phyloP scores from a whole-genome alignment of 352 stramenopile genomes.

The Elongisporangium prolatum region DNA sequence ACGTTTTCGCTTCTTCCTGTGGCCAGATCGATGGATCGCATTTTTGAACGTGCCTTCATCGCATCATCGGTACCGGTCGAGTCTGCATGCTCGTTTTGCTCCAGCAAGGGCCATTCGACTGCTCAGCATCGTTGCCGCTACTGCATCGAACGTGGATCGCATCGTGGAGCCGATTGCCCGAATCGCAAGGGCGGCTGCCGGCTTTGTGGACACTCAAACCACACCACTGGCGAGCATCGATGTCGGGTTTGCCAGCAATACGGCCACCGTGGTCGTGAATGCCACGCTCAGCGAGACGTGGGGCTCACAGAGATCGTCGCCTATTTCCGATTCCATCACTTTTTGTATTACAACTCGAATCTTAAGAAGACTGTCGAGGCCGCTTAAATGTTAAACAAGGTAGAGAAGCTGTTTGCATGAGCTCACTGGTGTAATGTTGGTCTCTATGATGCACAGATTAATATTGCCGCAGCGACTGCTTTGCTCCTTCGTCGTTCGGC shows the following conservation, averaged over 20 bases:
- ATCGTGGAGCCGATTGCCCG: conserved; percentile 63
- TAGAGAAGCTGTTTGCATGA: not conserved
- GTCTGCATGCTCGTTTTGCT: conserved; percentile 53
- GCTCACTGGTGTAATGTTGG: not conserved
- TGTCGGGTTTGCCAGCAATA: conserved; percentile 83
- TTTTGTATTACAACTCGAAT: conserved; percentile 87
- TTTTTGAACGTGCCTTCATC: conserved; percentile 67
- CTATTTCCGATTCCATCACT: conserved; percentile 86
- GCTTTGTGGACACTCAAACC: conserved; percentile 67
- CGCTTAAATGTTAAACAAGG: conserved; percentile 24
- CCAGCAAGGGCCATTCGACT: conserved; percentile 50
- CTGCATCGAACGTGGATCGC: conserved; percentile 74
- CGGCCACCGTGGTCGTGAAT: conserved; percentile 78
- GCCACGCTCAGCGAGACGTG: conserved; percentile 76
- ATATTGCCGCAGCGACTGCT: conserved; percentile 25
- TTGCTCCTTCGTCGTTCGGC: conserved; percentile 19
- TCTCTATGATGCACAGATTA: conserved; percentile 5
- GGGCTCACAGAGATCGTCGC: conserved; percentile 75
- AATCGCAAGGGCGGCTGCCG: conserved; percentile 66
- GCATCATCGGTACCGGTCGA: conserved; percentile 21
- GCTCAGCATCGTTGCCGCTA: conserved; percentile 80
- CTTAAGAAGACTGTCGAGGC: conserved; percentile 84
- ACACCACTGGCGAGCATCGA: conserved; percentile 77
- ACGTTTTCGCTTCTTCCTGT: conserved; percentile 77
- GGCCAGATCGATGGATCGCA: conserved; percentile 69